phyloP scores from a whole-genome alignment of 495 filamentous ascomycete genomes.

The Durotheca rogersii region DNA sequence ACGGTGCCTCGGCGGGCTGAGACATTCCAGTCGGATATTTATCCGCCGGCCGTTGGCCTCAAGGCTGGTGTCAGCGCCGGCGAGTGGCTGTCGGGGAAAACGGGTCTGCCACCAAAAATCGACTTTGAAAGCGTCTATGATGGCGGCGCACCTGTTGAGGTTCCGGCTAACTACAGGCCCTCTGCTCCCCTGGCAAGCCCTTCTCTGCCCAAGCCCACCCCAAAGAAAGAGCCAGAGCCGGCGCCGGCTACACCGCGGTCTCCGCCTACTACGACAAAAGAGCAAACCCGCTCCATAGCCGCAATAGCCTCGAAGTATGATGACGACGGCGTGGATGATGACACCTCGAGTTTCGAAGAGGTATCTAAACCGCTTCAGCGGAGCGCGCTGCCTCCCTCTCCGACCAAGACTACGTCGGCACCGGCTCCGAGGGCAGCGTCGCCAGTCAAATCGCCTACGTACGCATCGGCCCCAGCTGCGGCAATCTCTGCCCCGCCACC shows the following conservation, averaged over 20 bases:
- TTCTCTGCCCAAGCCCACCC: constrained; percentile 51
- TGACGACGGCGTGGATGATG: constrained; percentile 64
- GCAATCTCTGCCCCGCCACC: constrained; percentile 18
- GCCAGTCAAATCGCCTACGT: constrained; percentile 35
- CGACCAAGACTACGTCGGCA: constrained; percentile 40
- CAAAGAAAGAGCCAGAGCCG: constrained; percentile 56
- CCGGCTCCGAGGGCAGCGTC: constrained; percentile 37
- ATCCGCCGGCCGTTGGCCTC: constrained; percentile 73
- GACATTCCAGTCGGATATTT: constrained; percentile 96
- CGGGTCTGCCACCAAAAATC: constrained; percentile 82
- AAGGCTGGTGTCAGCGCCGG: constrained; percentile 75
- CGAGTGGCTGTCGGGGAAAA: constrained; percentile 87
- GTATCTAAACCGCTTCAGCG: constrained; percentile 59
- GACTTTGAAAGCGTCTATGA: constrained; percentile 91
- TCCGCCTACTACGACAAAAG: constrained; percentile 68
- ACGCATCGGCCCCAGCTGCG: constrained; percentile 23
- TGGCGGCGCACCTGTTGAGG: constrained; percentile 71
- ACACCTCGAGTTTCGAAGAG: constrained; percentile 78
- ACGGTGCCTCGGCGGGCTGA: constrained; percentile 95
- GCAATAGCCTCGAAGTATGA: constrained; percentile 81
- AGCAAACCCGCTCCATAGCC: constrained; percentile 82
- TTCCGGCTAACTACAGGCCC: constrained; percentile 69
- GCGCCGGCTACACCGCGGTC: constrained; percentile 51
- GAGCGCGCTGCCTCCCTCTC: constrained; percentile 34
- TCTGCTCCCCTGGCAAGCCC: constrained; percentile 49